phyloP scores from a whole-genome alignment of 352 stramenopile genomes.

The Phytophthora tentaculata region DNA sequence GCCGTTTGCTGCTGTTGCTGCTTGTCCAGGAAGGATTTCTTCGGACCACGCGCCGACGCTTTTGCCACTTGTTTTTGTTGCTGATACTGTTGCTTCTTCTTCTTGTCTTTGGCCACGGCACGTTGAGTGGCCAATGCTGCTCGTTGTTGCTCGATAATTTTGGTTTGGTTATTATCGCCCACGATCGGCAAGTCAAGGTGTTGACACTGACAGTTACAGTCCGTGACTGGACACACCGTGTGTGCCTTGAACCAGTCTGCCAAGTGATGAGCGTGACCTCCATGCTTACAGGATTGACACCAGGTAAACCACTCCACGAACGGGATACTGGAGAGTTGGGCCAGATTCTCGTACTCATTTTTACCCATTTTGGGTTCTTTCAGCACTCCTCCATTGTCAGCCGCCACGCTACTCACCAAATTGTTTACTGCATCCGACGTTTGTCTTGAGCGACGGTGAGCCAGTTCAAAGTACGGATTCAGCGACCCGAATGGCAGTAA shows the following conservation, averaged over 20 bases:
- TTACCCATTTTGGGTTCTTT: conserved; percentile 62
- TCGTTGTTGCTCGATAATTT: conserved; percentile 48
- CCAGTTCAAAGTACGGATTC: conserved; percentile 96
- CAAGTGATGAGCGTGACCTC: conserved; percentile 94
- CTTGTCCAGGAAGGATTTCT: conserved; percentile 39
- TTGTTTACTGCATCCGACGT: conserved; percentile 56
- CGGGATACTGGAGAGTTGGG: conserved; percentile 91
- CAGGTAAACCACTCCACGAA: conserved; percentile 97
- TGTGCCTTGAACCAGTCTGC: conserved; percentile 94
- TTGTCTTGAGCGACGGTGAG: conserved; percentile 76
- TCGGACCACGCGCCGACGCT: conserved; percentile 19
- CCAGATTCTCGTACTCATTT: conserved; percentile 84
- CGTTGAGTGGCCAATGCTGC: conserved; percentile 34
- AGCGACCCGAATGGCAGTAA: conserved; percentile 93
- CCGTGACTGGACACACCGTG: conserved; percentile 91
- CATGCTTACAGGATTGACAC: conserved; percentile 92
- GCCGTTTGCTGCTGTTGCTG: conserved; percentile 28
- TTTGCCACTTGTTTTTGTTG: conserved; percentile 36
- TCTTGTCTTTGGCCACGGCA: conserved; percentile 36
- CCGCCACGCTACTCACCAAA: conserved; percentile 36
- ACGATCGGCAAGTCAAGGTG: conserved; percentile 74
- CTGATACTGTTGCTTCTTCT: conserved; percentile 37
- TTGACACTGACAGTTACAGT: conserved; percentile 93
- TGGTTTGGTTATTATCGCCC: conserved; percentile 55
- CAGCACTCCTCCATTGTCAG: conserved; percentile 45